These are phyloP conservation scores for Pythium myriotylum DNA, from an alignment of 352 stramenopile genomes.

Conservation along the genomic window DNA sequence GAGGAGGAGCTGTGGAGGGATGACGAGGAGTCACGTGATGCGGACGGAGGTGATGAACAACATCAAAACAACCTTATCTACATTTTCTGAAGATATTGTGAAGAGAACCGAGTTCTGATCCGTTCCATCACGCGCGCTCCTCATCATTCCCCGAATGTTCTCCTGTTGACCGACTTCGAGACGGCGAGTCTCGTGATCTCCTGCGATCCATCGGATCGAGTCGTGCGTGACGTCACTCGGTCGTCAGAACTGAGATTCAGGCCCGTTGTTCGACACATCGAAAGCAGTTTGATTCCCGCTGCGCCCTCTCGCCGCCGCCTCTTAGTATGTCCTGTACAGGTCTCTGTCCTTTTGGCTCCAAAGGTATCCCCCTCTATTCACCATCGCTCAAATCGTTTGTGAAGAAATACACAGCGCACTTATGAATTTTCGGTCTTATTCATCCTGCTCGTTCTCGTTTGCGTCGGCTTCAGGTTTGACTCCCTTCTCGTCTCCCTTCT, in stretches of 20 bases:
- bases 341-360: too few relatives aligned
- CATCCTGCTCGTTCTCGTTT: constrained; percentile 2
- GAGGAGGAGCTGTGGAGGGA: not conserved
- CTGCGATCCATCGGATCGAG: too few relatives aligned
- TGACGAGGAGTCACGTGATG: not conserved
- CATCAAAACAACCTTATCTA: constrained; percentile 59
- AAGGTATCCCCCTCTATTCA: too few relatives aligned
- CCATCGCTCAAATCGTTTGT: too few relatives aligned
- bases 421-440: constrained; percentile 11
- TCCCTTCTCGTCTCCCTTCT: constrained; percentile 22
- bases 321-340: too few relatives aligned
- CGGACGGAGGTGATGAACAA: constrained; percentile 69
- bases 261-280: too few relatives aligned
- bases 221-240: too few relatives aligned
- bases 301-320: too few relatives aligned
- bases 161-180: constrained; percentile 1
- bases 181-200: not conserved
- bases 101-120: constrained; percentile 49
- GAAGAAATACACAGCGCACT: too few relatives aligned
- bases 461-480: constrained; percentile 8
- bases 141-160: not conserved
- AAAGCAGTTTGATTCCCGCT: too few relatives aligned
- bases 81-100: constrained; percentile 62
- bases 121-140: constrained; percentile 6
- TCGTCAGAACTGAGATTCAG: too few relatives aligned